Evolutionary conservation across 129 eudicot genomes (phyloP), one percentile per base, ranked within the genome.

Genomic region (Pseudognaphalium luteoalbum): DNA sequence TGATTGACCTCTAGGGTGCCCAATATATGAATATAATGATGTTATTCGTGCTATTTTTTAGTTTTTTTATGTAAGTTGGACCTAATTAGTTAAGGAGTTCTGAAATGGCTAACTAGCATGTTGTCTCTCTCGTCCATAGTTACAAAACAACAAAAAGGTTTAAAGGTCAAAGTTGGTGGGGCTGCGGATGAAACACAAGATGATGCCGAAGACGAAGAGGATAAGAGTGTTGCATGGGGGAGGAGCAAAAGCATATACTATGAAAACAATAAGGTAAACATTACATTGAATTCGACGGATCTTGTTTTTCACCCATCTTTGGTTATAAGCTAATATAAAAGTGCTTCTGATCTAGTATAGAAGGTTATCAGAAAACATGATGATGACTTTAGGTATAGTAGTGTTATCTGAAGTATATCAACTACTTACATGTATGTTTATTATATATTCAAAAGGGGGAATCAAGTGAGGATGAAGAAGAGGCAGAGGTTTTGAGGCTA

Each of bases 391-490:
- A 25, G 28, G 71, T 56, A 11, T 34, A 22, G 37, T 72, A 67
- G 47, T 68, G 54, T 30, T 29, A 29, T 50, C 22, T 61, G 73
- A 63, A 73, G 50, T 81, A 37, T 6, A 47, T 71, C 33, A 56
- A 52, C 44, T 59, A 33, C 62, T 41, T 65, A 19, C 41, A 71
- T 44, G 17, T 32, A 19, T 71, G 28, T 62, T 30, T 6, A 11
- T 21, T 70, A 2, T 29, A 12, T 50, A 20, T 10, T 70, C 7
- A 54, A 19, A 77, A 91, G 92, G 77, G 80, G 14, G 87, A 91
- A 74, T 85, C 89, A 78, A 79, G 91, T 80, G 96, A 87, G 62
- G 96, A 85, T 69, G 91, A 83, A 69, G 97, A 93, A 71, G 98
- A 93, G 83, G 86, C 66, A 42, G 98, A 90, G 81, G 97, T 85